Evolutionary conservation across 1,139 yeast genomes (phyloP).

Genomic region (Candida tunisiensis): DNA sequence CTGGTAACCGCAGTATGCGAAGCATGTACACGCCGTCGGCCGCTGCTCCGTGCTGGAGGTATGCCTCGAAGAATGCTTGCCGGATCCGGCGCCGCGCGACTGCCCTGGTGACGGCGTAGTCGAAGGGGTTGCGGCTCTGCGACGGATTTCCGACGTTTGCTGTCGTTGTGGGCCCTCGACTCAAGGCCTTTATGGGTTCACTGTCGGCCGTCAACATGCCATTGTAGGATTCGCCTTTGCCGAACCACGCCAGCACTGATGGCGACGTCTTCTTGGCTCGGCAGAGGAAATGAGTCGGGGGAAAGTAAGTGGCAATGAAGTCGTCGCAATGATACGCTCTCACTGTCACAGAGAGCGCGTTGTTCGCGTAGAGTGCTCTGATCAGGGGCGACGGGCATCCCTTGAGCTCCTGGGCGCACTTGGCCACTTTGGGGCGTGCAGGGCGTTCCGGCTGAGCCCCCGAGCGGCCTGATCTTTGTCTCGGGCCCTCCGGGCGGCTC

Average conservation of each 20-base stretch:
- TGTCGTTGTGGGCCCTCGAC: too few relatives aligned
- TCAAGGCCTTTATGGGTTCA: too few relatives aligned
- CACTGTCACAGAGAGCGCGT: too few relatives aligned
- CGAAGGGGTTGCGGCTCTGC: conserved; percentile 20
- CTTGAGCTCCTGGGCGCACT: too few relatives aligned
- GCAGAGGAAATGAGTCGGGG: conserved; percentile 28
- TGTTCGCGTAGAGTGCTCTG: too few relatives aligned
- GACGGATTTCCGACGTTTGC: conserved; percentile 2
- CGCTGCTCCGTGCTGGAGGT: conserved; percentile 11
- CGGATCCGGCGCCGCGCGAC: conserved; percentile 26
- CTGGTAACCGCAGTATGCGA: conserved; percentile 19
- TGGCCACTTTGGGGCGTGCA: too few relatives aligned
- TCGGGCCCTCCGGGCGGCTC: too few relatives aligned
- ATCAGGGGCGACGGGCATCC: too few relatives aligned
- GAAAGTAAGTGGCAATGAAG: conserved; percentile 20
- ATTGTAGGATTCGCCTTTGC: conserved; percentile 11
- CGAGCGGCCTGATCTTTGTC: too few relatives aligned
- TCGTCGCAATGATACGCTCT: too few relatives aligned
- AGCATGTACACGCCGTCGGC: conserved; percentile 35
- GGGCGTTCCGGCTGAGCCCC: too few relatives aligned
- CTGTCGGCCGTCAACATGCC: too few relatives aligned
- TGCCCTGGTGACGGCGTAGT: conserved; percentile 23
- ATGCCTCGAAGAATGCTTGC: conserved; percentile 17
- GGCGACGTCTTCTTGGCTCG: conserved; percentile 36
- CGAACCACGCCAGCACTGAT: conserved; percentile 17